Evolutionary conservation across 1,139 yeast species (phyloP).

Genomic region (Pichia sp.): DNA sequence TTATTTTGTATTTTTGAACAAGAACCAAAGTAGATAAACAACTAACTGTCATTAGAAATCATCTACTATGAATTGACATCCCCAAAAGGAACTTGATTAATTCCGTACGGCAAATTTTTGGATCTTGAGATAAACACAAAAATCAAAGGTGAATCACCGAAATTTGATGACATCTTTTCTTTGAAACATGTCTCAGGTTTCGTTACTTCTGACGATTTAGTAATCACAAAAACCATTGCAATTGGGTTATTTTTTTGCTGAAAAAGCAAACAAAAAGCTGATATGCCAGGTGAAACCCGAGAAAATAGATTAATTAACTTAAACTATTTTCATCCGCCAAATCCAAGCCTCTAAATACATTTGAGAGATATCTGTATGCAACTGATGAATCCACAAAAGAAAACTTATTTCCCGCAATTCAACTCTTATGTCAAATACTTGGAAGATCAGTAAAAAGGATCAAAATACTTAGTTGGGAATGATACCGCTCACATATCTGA

Average conservation of each 20-base stretch:
- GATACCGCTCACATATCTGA: too few species aligned
- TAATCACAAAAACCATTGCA: constrained; percentile 24
- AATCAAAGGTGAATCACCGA: background rate
- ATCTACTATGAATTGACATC: background rate
- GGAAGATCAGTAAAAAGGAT: too few species aligned
- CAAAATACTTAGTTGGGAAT: too few species aligned
- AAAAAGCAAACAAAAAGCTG: constrained; percentile 6
- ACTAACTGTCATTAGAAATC: background rate
- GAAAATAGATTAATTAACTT: constrained; percentile 21
- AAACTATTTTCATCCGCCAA: constrained; percentile 25
- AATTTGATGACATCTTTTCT: constrained; percentile 19
- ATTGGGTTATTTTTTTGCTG: constrained; percentile 20
- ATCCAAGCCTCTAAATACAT: constrained; percentile 12
- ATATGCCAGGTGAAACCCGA: constrained; percentile 10
- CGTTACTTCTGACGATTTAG: constrained; percentile 20
- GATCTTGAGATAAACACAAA: constrained; percentile 33
- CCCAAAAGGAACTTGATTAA: constrained; percentile 8
- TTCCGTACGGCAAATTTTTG: constrained; percentile 11
- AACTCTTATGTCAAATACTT: too few species aligned
- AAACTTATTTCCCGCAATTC: too few species aligned
- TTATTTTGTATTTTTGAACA: too few species aligned
- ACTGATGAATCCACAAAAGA: background rate
- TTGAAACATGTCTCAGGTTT: constrained; percentile 27
- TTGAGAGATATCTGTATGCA: background rate
- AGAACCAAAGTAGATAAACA: background rate